Percentiles rank a stretch among this genome's conserved stretches.
Conservation (phyloP, 805 yeast species). For the Candida tammaniensis region DNA sequence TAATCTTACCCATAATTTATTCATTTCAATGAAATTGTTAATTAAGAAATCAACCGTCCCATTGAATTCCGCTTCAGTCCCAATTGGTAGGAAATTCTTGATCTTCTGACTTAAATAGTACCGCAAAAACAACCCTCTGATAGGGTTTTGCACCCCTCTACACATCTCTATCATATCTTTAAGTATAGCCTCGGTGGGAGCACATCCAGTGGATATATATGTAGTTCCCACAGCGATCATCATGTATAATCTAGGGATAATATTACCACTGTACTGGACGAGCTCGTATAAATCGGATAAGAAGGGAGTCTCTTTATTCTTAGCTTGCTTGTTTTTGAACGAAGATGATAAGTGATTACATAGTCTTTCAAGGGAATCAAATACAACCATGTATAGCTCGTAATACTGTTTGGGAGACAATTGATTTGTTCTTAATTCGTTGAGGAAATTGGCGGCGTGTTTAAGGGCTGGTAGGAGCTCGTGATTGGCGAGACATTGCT, state of each 20-base stretch:
- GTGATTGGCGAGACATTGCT: conserved; percentile 61
- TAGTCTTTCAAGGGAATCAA: conserved; percentile 74
- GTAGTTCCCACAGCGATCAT: conserved; percentile 96
- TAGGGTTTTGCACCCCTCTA: conserved; percentile 93
- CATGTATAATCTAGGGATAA: conserved; percentile 85
- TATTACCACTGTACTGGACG: conserved; percentile 93
- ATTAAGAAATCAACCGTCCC: conserved; percentile 78
- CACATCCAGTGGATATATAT: conserved; percentile 71
- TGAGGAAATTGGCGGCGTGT: conserved; percentile 78
- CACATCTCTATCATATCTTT: conserved; percentile 98
- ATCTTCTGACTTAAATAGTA: conserved; percentile 86
- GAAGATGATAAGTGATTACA: conserved; percentile 62
- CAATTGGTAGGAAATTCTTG: conserved; percentile 57
- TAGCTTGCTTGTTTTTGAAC: conserved; percentile 62
- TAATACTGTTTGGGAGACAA: conserved; percentile 90
- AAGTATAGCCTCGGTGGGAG: conserved; percentile 82
- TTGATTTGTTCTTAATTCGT: conserved; percentile 73
- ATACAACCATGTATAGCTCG: conserved; percentile 80
- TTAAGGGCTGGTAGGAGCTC: conserved; percentile 84
- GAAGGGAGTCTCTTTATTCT: conserved; percentile 25
- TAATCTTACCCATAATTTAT: conserved; percentile 93
- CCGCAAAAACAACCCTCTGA: conserved; percentile 84
- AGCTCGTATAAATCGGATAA: conserved; percentile 88
- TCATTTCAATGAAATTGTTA: conserved; percentile 93
- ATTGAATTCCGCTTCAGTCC: conserved; percentile 39